Conservation (phyloP, 2,329 filamentous ascomycete genomes). For the Aureobasidium lini region DNA sequence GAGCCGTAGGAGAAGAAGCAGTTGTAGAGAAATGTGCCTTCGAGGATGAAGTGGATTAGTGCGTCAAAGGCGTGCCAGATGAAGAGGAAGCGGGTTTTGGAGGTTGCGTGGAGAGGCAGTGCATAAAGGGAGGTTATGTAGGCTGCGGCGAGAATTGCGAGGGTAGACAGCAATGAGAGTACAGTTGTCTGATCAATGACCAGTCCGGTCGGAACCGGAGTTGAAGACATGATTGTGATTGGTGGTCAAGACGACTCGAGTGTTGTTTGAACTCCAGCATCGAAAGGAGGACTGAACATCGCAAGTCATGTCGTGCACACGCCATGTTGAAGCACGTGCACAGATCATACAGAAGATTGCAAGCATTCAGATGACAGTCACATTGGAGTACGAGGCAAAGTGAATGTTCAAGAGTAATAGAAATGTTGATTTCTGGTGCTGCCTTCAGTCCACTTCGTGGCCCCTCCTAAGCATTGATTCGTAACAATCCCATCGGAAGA, state of each 20-base stretch:
- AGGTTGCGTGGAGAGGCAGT: conserved; percentile 47
- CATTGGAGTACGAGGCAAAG: background rate
- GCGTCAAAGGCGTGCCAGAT: conserved; percentile 94
- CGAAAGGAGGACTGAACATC: background rate
- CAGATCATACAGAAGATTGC: background rate
- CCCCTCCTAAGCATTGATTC: background rate
- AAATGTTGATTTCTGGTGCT: conserved; percentile 7
- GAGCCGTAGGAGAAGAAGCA: conserved; percentile 64
- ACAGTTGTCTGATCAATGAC: conserved; percentile 44
- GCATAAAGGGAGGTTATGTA: conserved; percentile 42
- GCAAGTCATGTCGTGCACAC: background rate
- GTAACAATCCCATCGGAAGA: background rate
- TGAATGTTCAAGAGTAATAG: background rate
- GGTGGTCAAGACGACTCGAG: background rate
- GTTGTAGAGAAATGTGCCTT: conserved; percentile 87
- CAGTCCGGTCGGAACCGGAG: background rate
- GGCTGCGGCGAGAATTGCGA: conserved; percentile 48
- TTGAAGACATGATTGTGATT: background rate
- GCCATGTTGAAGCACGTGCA: background rate
- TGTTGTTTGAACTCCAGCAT: background rate
- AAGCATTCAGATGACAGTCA: background rate
- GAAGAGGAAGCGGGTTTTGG: conserved; percentile 68
- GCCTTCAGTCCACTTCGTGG: background rate
- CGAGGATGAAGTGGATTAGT: conserved; percentile 82
- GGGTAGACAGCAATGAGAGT: conserved; percentile 47